A percentile compares a stretch with the other conserved stretches of the same genome.
phyloP scores from a whole-genome alignment of 192 early-diverging fungal genomes.

The Backusella sp. region DNA sequence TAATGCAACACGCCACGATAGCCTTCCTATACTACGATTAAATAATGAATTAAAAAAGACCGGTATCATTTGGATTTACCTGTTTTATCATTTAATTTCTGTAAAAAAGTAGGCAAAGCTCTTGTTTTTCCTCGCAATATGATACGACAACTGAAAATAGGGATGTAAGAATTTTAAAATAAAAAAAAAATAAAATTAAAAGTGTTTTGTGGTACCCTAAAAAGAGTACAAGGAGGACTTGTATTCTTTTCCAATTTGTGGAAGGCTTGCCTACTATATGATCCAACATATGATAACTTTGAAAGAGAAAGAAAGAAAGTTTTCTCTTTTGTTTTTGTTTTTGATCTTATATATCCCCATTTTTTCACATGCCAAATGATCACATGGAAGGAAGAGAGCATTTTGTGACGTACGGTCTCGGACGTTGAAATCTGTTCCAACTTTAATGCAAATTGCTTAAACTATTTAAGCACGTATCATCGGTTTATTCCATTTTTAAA shows the following conservation, averaged over 20 bases:
- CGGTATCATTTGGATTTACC: conserved; percentile 20
- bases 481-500: too few relatives aligned
- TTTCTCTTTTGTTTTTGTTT: neutral
- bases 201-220: conserved; percentile 12
- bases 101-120: conserved; percentile 26
- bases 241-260: conserved; percentile 76
- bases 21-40: conserved; percentile 26
- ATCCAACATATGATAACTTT: conserved; percentile 84
- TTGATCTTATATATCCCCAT: neutral
- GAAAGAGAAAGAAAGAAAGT: neutral
- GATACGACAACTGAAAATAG: conserved; percentile 20
- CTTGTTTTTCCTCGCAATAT: conserved; percentile 23
- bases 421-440: neutral
- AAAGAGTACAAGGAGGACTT: conserved; percentile 61
- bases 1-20: conserved; percentile 77
- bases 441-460: neutral
- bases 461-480: too few relatives aligned
- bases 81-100: conserved; percentile 22
- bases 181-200: neutral
- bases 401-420: neutral
- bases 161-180: neutral
- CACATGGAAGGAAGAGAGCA: neutral
- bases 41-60: neutral
- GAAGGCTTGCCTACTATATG: conserved; percentile 91
- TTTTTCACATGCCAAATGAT: neutral